Base-by-base conservation (phyloP, 345 rosid species). In the Euphorbia tirucalli region DNA sequence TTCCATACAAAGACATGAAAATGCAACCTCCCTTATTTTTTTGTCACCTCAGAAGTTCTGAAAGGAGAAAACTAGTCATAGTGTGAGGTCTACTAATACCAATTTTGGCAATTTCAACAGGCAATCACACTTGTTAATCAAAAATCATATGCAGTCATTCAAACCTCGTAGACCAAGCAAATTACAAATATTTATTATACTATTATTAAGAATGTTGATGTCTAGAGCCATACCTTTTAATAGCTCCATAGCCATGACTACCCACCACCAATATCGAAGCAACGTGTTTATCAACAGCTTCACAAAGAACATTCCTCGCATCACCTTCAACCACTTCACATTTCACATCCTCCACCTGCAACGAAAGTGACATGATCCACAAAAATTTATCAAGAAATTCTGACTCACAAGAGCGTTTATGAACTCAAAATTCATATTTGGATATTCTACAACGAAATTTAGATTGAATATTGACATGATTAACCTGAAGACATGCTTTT, bases 211-310 rank as follows among this genome's bases (percentile, higher is more conserved):
- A 41, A 11, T 11, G 46, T 41, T 41, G 13, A 11, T 41, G 46
- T 11, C 13, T 10, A 41, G 52, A 7, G 52, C 4, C 16, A 14
- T 65, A 89, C 99, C 98, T 90, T 82, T 93, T 96, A 64, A 96
- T 85, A 69, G 97, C 91, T 80, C 99, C 99, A 79, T 96, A 87
- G 21, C 99, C 99, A 79, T 93, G 99, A 75, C 90, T 96, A 55
- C 99, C 99, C 19, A 93, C 94, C 56, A 87, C 97, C 60, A 96
- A 84, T n/a, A 93, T 57, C 4, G 97, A 84, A 74, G 98, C 98
- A 43, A 85, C 90, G 80, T 93, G 90, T 69, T 70, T 90, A 6
- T 96, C 98, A 21, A 89, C 99, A 66, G 88, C 89, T 35, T 93
- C 99, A 37, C 98, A 95, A 0, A 95, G 87, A 25, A 95, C 87